phyloP scores from a whole-genome alignment of 345 rosid species.

The Eucalyptus coolabah region DNA sequence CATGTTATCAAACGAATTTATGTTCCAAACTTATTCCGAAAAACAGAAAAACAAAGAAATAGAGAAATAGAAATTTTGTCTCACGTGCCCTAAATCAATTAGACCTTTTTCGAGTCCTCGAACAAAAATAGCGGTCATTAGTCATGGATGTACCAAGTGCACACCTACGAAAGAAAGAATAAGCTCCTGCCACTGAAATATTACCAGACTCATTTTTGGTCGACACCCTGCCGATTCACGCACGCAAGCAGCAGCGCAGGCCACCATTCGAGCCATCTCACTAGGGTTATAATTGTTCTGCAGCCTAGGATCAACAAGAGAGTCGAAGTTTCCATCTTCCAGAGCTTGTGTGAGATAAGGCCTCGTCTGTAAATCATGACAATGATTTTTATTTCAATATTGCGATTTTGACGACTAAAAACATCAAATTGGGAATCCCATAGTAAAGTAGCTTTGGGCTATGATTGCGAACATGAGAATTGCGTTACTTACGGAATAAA shows the following conservation, averaged over 20 bases:
- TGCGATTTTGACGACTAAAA: rapidly evolving
- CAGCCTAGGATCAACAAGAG: conserved; percentile 32
- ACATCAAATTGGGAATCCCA: too few relatives aligned
- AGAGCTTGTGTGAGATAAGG: conserved; percentile 54
- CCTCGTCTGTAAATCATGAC: conserved; percentile 29
- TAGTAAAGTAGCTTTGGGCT: background rate
- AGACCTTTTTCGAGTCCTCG: background rate
- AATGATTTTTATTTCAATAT: background rate
- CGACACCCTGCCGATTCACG: conserved; percentile 68
- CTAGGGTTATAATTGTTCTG: conserved; percentile 35
- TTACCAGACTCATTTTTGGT: conserved; percentile 89
- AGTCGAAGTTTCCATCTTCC: conserved; percentile 21
- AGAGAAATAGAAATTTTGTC: too few relatives aligned
- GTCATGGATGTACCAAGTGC: background rate
- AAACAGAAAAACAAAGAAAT: too few relatives aligned
- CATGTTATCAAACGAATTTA: too few relatives aligned
- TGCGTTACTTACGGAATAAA: conserved; percentile 58
- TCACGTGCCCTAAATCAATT: rapidly evolving
- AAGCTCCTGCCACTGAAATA: background rate
- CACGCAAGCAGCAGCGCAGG: conserved; percentile 80
- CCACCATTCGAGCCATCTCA: conserved; percentile 84
- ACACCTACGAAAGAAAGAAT: rapidly evolving
- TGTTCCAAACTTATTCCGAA: too few relatives aligned
- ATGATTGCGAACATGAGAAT: background rate
- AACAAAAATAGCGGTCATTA: background rate